Percentiles rank a stretch among this genome's conserved stretches.
These are phyloP conservation scores for Aurantiochytrium sp. DNA, from an alignment of 108 stramenopile species.

Conservation along the genomic window DNA sequence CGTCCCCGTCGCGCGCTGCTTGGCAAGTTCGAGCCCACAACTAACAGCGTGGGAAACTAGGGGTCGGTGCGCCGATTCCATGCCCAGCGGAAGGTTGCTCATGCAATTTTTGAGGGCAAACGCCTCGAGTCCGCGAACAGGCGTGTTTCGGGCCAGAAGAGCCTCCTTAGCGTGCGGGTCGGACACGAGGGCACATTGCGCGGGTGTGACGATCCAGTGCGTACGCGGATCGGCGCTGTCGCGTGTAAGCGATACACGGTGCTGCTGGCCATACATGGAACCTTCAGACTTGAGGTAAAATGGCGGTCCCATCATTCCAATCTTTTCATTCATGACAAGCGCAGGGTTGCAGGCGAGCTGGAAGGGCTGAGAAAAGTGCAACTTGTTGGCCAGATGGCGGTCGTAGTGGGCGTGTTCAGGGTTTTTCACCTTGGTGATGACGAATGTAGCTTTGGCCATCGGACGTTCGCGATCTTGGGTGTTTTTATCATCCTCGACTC, in stretches of 20 bases:
- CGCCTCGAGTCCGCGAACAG: background rate
- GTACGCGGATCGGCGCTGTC: background rate
- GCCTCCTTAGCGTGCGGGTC: background rate
- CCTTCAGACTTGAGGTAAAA: background rate
- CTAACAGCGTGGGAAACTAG: background rate
- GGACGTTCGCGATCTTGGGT: background rate
- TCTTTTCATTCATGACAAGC: background rate
- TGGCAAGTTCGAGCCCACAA: background rate
- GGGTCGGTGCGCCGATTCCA: background rate
- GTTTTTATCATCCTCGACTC: background rate
- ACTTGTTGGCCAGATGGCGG: background rate
- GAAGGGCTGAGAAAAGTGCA: background rate
- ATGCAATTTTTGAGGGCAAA: background rate
- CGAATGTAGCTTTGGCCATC: background rate
- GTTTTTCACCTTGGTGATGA: background rate
- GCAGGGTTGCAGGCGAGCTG: background rate
- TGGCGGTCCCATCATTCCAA: background rate
- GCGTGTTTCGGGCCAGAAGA: background rate
- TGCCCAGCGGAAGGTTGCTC: background rate
- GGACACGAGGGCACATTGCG: no score
- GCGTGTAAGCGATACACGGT: background rate
- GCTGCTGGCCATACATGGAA: background rate
- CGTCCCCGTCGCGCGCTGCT: background rate
- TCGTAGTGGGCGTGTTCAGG: background rate
- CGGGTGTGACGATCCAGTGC: background rate